phyloP scores from a whole-genome alignment of 2,329 filamentous ascomycete species.

The Leptosphaerulina australis region DNA sequence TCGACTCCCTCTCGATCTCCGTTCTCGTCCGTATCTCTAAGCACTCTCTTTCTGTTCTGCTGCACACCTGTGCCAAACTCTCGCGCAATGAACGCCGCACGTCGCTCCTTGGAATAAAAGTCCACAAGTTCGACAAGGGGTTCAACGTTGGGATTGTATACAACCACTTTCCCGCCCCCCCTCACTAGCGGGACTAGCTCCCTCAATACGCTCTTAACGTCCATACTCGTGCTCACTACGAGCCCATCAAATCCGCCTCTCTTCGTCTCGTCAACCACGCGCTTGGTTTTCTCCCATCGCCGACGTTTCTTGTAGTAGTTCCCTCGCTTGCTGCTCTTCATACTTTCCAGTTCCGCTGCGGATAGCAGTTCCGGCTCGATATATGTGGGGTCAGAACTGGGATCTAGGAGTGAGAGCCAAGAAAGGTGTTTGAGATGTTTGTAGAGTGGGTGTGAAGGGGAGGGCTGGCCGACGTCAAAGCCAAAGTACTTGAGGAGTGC shows the following conservation, averaged over 20 bases:
- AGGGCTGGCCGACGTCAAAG: constrained; percentile 71
- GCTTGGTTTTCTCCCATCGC: constrained; percentile 74
- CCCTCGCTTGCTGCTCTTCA: constrained; percentile 83
- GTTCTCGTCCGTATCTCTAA: constrained; percentile 21
- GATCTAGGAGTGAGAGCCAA: constrained; percentile 89
- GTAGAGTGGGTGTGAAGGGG: constrained; percentile 75
- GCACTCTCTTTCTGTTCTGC: constrained; percentile 22
- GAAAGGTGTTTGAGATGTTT: constrained; percentile 82
- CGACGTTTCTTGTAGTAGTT: constrained; percentile 88
- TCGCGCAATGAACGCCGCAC: constrained; percentile 66
- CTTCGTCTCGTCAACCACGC: constrained; percentile 75
- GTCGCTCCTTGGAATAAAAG: constrained; percentile 79
- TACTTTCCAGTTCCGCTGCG: constrained; percentile 66
- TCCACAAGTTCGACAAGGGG: constrained; percentile 79
- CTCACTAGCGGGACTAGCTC: constrained; percentile 78
- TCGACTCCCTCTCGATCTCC: constrained; percentile 26
- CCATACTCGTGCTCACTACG: constrained; percentile 81
- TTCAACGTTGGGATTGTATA: constrained; percentile 83
- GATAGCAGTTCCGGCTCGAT: constrained; percentile 66
- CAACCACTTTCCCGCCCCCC: constrained; percentile 81
- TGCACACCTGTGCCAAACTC: constrained; percentile 32
- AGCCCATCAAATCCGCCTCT: constrained; percentile 82
- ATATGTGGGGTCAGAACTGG: constrained; percentile 76
- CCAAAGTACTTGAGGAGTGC: constrained; percentile 87
- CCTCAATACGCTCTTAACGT: constrained; percentile 75